These are phyloP conservation scores for Penicillium expansum DNA, from an alignment of 2,329 filamentous ascomycete species.

Conservation along the genomic window DNA sequence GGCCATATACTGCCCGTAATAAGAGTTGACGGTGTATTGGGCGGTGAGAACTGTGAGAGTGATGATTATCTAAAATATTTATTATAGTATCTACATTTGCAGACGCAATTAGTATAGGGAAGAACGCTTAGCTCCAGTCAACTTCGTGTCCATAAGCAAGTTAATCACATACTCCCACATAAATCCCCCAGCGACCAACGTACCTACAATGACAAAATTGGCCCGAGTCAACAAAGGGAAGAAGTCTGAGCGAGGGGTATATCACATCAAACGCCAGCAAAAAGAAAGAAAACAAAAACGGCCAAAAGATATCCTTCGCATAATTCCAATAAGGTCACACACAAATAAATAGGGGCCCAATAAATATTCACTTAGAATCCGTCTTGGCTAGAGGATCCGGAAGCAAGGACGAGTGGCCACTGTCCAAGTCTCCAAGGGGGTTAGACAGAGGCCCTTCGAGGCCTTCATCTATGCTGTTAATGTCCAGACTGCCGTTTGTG, in stretches of 20 bases:
- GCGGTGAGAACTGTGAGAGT: not conserved
- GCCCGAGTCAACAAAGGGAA: conserved; percentile 22
- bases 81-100: conserved; percentile 1
- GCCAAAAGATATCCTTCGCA: not conserved
- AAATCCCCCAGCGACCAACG: conserved; percentile 20
- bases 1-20: not conserved
- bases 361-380: conserved; percentile 21
- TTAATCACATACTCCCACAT: conserved; percentile 18
- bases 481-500: conserved; percentile 13
- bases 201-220: conserved; percentile 23
- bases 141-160: conserved; percentile 15
- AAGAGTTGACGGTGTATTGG: not conserved
- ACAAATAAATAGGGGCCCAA: not conserved
- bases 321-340: conserved; percentile 1
- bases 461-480: not conserved
- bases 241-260: conserved; percentile 38
- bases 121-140: not conserved
- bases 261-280: conserved; percentile 40
- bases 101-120: not conserved
- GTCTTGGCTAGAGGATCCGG: conserved; percentile 26
- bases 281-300: conserved; percentile 6
- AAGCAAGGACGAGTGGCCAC: conserved; percentile 23
- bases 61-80: too few relatives aligned
- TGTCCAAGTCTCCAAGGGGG: conserved; percentile 24
- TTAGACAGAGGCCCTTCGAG: conserved; percentile 15